Percentiles rank a stretch among this genome's conserved stretches.
Evolutionary conservation across 495 filamentous ascomycete genomes (phyloP).

Genomic region (Aspergillus nidulans): DNA sequence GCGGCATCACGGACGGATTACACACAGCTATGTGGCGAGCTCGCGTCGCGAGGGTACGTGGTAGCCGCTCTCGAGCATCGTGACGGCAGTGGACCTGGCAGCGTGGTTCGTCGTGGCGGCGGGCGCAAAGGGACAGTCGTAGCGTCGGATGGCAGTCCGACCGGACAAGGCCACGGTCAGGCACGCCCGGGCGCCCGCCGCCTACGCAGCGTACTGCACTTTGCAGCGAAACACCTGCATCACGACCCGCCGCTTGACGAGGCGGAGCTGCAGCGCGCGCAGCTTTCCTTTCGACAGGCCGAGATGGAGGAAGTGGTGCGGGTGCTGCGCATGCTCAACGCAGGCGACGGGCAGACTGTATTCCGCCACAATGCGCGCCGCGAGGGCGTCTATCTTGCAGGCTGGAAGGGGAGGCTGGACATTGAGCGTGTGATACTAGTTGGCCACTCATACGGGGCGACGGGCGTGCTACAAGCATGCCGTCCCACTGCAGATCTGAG

Average conservation of each 20-base stretch:
- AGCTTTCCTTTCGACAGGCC: background rate
- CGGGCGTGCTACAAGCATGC: background rate
- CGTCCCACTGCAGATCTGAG: background rate
- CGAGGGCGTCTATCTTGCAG: background rate
- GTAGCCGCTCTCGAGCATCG: background rate
- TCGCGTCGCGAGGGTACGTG: background rate
- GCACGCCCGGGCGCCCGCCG: background rate
- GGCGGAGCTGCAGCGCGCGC: background rate
- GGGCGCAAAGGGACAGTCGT: background rate
- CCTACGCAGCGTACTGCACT: background rate
- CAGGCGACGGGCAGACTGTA: background rate
- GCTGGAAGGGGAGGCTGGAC: background rate
- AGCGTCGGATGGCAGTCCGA: background rate
- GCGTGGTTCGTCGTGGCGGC: background rate
- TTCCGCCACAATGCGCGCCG: background rate
- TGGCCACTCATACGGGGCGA: background rate
- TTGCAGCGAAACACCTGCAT: background rate
- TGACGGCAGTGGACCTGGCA: background rate
- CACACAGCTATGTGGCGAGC: background rate
- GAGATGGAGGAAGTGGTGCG: background rate
- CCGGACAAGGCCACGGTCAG: background rate
- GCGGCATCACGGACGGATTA: slow-evolving; percentile 1
- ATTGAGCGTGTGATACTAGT: background rate
- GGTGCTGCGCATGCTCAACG: background rate
- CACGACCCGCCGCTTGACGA: background rate